Conservation (phyloP, 805 yeast species). For the Lipomyces orientalis region DNA sequence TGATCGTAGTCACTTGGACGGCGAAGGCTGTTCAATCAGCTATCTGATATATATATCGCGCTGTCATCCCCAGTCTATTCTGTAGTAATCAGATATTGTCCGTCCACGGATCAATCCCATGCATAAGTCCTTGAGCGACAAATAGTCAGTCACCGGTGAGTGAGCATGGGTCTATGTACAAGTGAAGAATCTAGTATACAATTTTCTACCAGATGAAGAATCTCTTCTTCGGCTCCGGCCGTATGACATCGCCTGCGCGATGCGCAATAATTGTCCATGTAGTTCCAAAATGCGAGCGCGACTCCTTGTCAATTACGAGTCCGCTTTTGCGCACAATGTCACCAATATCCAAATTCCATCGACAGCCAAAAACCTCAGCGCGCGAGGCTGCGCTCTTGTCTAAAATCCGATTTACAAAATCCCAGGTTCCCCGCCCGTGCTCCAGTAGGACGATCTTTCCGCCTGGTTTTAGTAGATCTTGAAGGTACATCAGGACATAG, state of each 20-base stretch:
- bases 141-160: background rate
- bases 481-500: conserved; percentile 75
- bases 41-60: background rate
- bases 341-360: conserved; percentile 96
- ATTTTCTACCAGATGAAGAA: conserved; percentile 29
- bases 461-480: conserved; percentile 75
- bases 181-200: background rate
- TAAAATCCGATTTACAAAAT: conserved; percentile 74
- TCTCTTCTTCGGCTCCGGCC: conserved; percentile 23
- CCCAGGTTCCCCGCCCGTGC: conserved; percentile 88
- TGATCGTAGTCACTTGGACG: no score
- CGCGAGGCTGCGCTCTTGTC: conserved; percentile 84
- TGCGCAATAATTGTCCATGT: conserved; percentile 53
- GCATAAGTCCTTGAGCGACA: background rate
- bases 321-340: conserved; percentile 84
- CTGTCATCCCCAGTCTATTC: background rate
- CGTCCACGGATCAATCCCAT: background rate
- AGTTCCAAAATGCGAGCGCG: conserved; percentile 86
- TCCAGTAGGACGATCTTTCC: conserved; percentile 88
- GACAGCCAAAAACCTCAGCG: conserved; percentile 91
- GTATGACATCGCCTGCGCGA: conserved; percentile 32
- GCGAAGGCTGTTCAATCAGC: background rate
- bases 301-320: conserved; percentile 77
- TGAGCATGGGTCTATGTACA: background rate
- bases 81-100: background rate